phyloP scores from a whole-genome alignment of 176 grass and related monocot species.

The Carex cristatella region DNA sequence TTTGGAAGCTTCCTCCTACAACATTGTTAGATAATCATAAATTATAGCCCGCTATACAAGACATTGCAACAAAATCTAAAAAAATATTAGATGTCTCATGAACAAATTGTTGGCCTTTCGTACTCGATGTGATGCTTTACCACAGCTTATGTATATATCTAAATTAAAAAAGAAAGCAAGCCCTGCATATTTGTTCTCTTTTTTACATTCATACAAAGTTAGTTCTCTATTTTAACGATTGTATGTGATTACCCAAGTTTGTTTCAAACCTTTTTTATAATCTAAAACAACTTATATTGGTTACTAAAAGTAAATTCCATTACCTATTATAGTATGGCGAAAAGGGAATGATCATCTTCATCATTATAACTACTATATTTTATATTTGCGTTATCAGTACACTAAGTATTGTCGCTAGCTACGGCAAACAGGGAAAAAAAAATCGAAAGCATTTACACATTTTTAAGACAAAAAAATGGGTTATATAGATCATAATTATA shows the following conservation, averaged over 20 bases:
- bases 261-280: neutral
- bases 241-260: neutral
- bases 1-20: neutral
- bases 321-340: neutral
- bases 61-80: neutral
- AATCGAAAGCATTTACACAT: too few species aligned
- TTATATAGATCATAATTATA: neutral
- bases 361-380: neutral
- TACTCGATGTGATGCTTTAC: slow-evolving; percentile 11
- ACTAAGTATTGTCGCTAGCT: neutral
- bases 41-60: neutral
- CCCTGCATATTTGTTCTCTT: neutral
- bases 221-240: neutral
- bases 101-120: slow-evolving; percentile 9
- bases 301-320: neutral
- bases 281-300: neutral
- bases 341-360: neutral
- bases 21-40: neutral
- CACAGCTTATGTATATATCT: neutral
- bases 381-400: neutral
- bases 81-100: neutral
- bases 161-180: neutral
- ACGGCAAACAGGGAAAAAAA: too few species aligned
- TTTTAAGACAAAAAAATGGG: too few species aligned
- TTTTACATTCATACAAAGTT: neutral